A percentile compares a stretch with the other conserved stretches of the same genome.
phyloP scores from a whole-genome alignment of 257 asterid species.

The Ilex asprella region DNA sequence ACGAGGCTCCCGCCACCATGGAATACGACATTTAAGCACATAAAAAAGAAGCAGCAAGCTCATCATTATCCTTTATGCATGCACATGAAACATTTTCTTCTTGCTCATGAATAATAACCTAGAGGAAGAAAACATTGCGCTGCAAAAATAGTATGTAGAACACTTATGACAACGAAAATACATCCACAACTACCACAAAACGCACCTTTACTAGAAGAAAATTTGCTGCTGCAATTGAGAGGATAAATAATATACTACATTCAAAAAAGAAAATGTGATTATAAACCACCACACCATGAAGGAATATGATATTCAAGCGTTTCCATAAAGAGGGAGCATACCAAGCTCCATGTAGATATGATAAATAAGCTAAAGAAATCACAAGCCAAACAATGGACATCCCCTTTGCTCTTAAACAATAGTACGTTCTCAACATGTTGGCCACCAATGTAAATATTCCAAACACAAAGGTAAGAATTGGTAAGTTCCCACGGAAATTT shows the following conservation, averaged over 20 bases:
- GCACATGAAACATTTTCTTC: no score
- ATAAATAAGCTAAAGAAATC: slow-evolving; percentile 58
- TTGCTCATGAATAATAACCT: neutral
- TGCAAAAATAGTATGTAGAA: neutral
- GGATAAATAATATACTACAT: slow-evolving; percentile 65
- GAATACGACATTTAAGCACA: no score
- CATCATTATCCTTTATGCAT: no score
- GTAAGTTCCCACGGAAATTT: slow-evolving; percentile 77
- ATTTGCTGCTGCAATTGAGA: slow-evolving; percentile 71
- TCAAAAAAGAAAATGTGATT: slow-evolving; percentile 6
- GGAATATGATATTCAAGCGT: slow-evolving; percentile 8
- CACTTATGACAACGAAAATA: slow-evolving; percentile 3
- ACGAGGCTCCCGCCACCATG: no score
- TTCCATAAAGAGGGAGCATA: slow-evolving; percentile 19
- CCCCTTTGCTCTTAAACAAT: slow-evolving; percentile 65
- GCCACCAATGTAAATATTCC: slow-evolving; percentile 70
- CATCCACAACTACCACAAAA: slow-evolving; percentile 15
- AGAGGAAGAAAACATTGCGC: neutral
- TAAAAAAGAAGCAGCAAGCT: no score
- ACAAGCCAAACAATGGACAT: slow-evolving; percentile 75
- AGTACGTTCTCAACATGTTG: slow-evolving; percentile 30
- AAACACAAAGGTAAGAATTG: slow-evolving; percentile 57
- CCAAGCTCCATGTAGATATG: slow-evolving; percentile 91
- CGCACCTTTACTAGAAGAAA: slow-evolving; percentile 82
- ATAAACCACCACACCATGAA: slow-evolving; percentile 15